Conservation (phyloP, 1,139 yeast genomes). For the Suhomyces choctaworum region DNA sequence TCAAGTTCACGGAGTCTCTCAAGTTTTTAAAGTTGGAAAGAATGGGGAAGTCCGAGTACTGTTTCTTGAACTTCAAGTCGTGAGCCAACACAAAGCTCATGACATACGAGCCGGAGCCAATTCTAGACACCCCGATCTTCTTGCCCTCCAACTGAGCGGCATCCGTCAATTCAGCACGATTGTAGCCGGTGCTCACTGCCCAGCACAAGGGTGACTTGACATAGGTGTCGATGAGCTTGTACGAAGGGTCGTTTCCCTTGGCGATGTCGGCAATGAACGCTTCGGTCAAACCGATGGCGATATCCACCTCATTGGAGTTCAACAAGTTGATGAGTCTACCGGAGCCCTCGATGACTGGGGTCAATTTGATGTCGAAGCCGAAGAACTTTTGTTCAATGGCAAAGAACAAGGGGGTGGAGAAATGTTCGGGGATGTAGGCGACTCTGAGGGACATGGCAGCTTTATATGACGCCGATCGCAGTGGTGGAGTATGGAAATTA, state of each 20-base stretch:
- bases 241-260: constrained; percentile 64
- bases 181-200: constrained; percentile 80
- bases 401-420: constrained; percentile 79
- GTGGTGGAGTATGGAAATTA: too few species aligned
- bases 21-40: constrained; percentile 71
- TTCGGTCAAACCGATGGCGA: constrained; percentile 87
- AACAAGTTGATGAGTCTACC: constrained; percentile 82
- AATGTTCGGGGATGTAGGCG: constrained; percentile 91
- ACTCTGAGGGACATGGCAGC: constrained; percentile 44
- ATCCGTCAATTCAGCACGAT: constrained; percentile 52
- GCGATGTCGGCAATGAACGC: constrained; percentile 84
- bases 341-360: constrained; percentile 83
- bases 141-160: constrained; percentile 59
- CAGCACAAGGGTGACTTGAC: constrained; percentile 86
- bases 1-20: constrained; percentile 73
- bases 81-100: constrained; percentile 85
- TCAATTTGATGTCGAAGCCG: constrained; percentile 60
- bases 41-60: constrained; percentile 55
- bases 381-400: constrained; percentile 50
- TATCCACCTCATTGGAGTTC: constrained; percentile 62
- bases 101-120: constrained; percentile 89
- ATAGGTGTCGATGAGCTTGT: constrained; percentile 74
- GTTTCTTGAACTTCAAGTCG: constrained; percentile 48
- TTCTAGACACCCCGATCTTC: constrained; percentile 78
- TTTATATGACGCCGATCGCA: too few species aligned